These are phyloP conservation scores for Hymenoscyphus albidus DNA, from an alignment of 2,329 filamentous ascomycete species.

Conservation along the genomic window DNA sequence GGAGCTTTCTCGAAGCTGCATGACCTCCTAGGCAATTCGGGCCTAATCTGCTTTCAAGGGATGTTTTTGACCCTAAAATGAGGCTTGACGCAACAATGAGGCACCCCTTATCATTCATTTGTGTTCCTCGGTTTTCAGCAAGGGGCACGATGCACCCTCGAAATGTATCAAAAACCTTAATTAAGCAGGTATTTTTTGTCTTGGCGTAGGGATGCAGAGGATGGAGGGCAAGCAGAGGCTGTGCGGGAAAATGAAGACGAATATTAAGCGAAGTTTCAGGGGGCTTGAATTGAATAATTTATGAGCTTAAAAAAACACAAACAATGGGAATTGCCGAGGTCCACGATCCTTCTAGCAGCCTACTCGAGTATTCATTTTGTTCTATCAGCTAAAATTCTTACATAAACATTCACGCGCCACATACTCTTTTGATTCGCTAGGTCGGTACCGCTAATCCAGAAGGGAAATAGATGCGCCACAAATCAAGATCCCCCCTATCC, in stretches of 20 bases:
- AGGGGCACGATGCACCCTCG: not conserved
- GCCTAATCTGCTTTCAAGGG: not conserved
- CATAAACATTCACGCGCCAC: not conserved
- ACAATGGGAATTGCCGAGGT: not conserved
- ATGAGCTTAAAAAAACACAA: not conserved
- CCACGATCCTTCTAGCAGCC: not conserved
- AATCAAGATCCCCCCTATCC: not conserved
- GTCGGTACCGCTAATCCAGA: conserved; percentile 1
- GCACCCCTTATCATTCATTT: not conserved
- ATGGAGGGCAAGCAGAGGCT: not conserved
- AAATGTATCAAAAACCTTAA: conserved; percentile 3
- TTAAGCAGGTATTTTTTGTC: conserved; percentile 4
- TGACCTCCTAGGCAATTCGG: not conserved
- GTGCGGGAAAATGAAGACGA: not conserved
- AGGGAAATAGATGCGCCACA: not conserved
- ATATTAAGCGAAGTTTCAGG: not conserved
- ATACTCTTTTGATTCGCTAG: not conserved
- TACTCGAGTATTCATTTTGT: not conserved
- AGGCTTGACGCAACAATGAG: conserved; percentile 3
- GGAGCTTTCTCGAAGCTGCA: not conserved
- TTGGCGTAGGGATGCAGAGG: conserved; percentile 3
- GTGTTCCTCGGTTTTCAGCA: not conserved
- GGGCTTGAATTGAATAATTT: not conserved
- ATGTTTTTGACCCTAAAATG: not conserved
- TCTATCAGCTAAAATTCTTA: not conserved